Conservation (phyloP, 2,329 filamentous ascomycete genomes). For the Botrytis aclada region DNA sequence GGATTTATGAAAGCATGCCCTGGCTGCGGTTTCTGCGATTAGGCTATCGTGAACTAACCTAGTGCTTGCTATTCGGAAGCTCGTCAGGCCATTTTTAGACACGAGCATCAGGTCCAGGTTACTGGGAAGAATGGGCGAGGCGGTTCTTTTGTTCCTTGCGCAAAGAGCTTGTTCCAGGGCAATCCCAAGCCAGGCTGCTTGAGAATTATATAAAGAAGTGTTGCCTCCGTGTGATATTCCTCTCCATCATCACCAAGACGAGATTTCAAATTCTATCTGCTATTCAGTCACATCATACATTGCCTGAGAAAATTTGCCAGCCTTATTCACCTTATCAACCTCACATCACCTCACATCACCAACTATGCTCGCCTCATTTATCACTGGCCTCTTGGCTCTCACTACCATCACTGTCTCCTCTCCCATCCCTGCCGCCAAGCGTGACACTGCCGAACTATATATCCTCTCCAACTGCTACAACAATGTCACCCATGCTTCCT, state of each 20-base stretch:
- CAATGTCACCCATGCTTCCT: constrained; percentile 4
- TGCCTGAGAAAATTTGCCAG: neutral
- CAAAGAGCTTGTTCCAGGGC: neutral
- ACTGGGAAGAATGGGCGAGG: neutral
- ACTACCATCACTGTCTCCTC: neutral
- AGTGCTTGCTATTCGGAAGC: neutral
- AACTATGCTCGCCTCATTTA: constrained; percentile 8
- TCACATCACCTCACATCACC: neutral
- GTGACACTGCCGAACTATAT: constrained; percentile 12
- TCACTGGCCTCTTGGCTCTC: constrained; percentile 6
- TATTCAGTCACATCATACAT: neutral
- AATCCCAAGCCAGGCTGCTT: neutral
- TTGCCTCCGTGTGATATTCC: neutral
- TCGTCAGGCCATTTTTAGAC: constrained; percentile 6
- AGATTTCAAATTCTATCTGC: neutral
- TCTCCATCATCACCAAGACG: neutral
- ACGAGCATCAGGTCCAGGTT: neutral
- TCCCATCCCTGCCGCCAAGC: neutral
- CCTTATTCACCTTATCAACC: neutral
- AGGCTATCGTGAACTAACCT: neutral
- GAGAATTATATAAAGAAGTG: constrained; percentile 3
- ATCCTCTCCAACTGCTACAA: constrained; percentile 18
- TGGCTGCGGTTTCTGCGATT: neutral
- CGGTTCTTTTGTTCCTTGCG: neutral
- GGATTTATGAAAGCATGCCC: neutral